These are phyloP conservation scores for Panaeolus cyanescens DNA, from an alignment of 768 basidiomycete species.

Conservation along the genomic window DNA sequence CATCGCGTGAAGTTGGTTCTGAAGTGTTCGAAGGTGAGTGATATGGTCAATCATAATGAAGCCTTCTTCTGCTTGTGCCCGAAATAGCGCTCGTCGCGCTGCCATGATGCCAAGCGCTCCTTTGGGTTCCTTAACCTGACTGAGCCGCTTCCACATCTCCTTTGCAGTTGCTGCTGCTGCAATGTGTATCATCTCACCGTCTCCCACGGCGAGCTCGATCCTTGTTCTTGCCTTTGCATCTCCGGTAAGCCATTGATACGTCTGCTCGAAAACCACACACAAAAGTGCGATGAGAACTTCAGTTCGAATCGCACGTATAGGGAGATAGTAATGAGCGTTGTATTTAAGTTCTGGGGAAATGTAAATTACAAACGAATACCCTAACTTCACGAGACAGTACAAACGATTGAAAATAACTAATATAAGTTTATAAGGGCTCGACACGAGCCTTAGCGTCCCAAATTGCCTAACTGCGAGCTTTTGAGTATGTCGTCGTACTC, in stretches of 20 bases:
- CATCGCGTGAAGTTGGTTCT: constrained; percentile 26
- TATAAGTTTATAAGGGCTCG: too few species aligned
- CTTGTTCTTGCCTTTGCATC: constrained; percentile 21
- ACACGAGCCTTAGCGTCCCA: too few species aligned
- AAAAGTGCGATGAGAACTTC: too few species aligned
- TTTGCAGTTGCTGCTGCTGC: constrained; percentile 20
- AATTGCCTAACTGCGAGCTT: too few species aligned
- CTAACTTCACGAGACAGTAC: too few species aligned
- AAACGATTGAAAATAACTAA: too few species aligned
- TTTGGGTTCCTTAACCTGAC: constrained; percentile 25
- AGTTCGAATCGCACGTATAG: too few species aligned
- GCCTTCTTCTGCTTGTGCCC: constrained; percentile 22
- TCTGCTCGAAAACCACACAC: too few species aligned
- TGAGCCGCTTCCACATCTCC: constrained; percentile 27
- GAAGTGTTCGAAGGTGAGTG: constrained; percentile 19
- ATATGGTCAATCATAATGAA: constrained; percentile 28
- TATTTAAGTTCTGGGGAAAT: too few species aligned
- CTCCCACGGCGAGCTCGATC: constrained; percentile 23
- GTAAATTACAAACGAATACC: too few species aligned
- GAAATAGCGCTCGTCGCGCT: constrained; percentile 19
- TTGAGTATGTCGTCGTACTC: too few species aligned
- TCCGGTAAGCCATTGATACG: constrained; percentile 17
- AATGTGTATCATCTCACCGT: constrained; percentile 26
- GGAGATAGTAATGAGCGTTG: too few species aligned
- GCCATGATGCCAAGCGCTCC: constrained; percentile 24